phyloP scores from a whole-genome alignment of 2,329 filamentous ascomycete genomes.

The Colletotrichum lindemuthianum region DNA sequence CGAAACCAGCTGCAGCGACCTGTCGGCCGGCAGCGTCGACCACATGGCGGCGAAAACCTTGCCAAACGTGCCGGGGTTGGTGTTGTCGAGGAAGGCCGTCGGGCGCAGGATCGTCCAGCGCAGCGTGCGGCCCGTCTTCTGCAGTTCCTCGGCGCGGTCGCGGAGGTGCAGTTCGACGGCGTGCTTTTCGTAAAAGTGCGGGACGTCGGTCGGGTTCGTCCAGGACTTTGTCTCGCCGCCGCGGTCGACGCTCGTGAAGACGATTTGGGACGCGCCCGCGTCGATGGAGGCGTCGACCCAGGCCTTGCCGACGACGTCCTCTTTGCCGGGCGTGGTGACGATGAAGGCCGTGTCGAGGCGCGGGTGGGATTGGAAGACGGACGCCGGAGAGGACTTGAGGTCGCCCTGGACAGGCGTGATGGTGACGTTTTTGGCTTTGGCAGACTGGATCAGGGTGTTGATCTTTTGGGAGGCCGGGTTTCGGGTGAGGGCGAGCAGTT shows the following conservation, averaged over 20 bases:
- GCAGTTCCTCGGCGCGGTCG: constrained; percentile 24
- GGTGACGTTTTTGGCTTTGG: constrained; percentile 20
- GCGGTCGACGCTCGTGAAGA: constrained; percentile 41
- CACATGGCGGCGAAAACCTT: constrained; percentile 42
- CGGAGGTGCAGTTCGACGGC: constrained; percentile 37
- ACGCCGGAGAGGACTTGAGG: constrained; percentile 29
- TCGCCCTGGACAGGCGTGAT: constrained; percentile 38
- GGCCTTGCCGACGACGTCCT: constrained; percentile 39
- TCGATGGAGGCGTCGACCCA: constrained; percentile 41
- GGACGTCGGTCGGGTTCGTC: constrained; percentile 38
- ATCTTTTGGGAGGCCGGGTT: constrained; percentile 25
- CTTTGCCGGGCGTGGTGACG: constrained; percentile 42
- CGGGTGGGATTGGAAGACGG: constrained; percentile 39
- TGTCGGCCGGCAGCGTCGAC: constrained; percentile 40
- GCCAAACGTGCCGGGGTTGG: constrained; percentile 41
- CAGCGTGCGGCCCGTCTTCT: background rate
- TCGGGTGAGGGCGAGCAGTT: constrained; percentile 34
- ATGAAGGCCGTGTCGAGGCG: constrained; percentile 40
- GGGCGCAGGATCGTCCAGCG: constrained; percentile 42
- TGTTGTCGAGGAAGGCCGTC: constrained; percentile 43
- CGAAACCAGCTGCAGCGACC: constrained; percentile 41
- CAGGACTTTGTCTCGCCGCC: constrained; percentile 41
- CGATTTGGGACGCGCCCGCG: constrained; percentile 58
- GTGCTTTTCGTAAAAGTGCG: constrained; percentile 40
- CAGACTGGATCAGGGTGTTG: constrained; percentile 32